Conservation (phyloP, 805 yeast species). For the Debaryomyces hansenii region DNA sequence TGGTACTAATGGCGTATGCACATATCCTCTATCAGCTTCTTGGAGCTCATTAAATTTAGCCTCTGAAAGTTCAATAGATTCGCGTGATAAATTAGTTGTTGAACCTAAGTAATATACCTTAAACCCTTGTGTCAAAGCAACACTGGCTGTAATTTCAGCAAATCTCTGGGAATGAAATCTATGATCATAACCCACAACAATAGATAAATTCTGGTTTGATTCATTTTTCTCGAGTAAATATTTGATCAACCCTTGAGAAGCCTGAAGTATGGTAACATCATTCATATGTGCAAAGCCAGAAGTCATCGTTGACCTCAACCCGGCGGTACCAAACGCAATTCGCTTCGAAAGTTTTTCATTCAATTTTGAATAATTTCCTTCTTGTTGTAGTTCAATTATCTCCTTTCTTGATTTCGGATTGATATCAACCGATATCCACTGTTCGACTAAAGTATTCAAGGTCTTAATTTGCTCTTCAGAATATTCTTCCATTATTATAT, state of each 20-base stretch:
- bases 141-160: conserved; percentile 77
- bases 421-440: conserved; percentile 38
- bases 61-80: conserved; percentile 14
- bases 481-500: neutral
- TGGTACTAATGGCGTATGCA: conserved; percentile 92
- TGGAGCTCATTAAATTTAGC: conserved; percentile 3
- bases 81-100: conserved; percentile 31
- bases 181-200: conserved; percentile 92
- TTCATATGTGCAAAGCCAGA: conserved; percentile 92
- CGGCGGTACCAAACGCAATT: conserved; percentile 91
- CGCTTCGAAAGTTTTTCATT: conserved; percentile 54
- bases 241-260: conserved; percentile 77
- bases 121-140: conserved; percentile 67
- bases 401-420: conserved; percentile 54
- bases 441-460: conserved; percentile 26
- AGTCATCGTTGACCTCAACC: conserved; percentile 82
- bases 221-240: conserved; percentile 36
- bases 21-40: conserved; percentile 20
- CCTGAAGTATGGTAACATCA: conserved; percentile 83
- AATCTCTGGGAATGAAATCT: conserved; percentile 75
- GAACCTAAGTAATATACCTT: conserved; percentile 63
- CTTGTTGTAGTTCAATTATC: conserved; percentile 45
- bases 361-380: conserved; percentile 43
- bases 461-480: conserved; percentile 1
- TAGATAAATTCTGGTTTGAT: conserved; percentile 20